Evolutionary conservation across 2,329 filamentous ascomycete species (phyloP), one percentile per base, ranked within the genome.

Genomic region (Stromatinia cepivora): DNA sequence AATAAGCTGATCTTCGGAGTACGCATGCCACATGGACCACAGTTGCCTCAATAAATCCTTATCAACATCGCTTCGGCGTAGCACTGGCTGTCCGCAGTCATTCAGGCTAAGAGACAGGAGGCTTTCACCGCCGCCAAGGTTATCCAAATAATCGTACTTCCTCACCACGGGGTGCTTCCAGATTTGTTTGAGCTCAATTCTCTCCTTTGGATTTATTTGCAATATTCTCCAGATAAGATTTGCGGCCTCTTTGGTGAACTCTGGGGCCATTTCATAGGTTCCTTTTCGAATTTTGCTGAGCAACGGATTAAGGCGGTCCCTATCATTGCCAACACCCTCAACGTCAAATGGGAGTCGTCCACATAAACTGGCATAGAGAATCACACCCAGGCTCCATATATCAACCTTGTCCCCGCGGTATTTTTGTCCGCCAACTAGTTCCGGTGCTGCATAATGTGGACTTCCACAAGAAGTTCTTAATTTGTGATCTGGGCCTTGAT

Each of bases 381-480:
- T 94, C 59, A 97, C 91, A 1, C 93, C 93, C 79, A 93, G 88
- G 78, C 94, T 97, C 95, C 95, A 99, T 61, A 97, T 91, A 76
- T 99, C 95, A 10, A 93, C 92, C 76, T 89, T 90, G 66, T 93
- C 91, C 15, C 94, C 95, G 68, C 90, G 89, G 78, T 99, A 99
- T 54, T 86, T 86, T 48, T 85, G 85, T 53, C 90, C 90, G 73
- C 88, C 88, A 71, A 97, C 90, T 46, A 99, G 88, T 79, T 99
- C 95, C 0, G 95, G 95, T 0, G 95, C 94, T 25, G 94, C 94
- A 76, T 99, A 99, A 80, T 98, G 95, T 31, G 95, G 95, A 72
- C 95, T 98, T 28, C 95, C 95, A 76, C 95, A 99, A 6, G 94
- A 93, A 0, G 95, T 98, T 69, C 88, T 91, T 39, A 99, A 86